phyloP scores from a whole-genome alignment of 2,329 filamentous ascomycete genomes.

The Penicillium sclerotigenum region DNA sequence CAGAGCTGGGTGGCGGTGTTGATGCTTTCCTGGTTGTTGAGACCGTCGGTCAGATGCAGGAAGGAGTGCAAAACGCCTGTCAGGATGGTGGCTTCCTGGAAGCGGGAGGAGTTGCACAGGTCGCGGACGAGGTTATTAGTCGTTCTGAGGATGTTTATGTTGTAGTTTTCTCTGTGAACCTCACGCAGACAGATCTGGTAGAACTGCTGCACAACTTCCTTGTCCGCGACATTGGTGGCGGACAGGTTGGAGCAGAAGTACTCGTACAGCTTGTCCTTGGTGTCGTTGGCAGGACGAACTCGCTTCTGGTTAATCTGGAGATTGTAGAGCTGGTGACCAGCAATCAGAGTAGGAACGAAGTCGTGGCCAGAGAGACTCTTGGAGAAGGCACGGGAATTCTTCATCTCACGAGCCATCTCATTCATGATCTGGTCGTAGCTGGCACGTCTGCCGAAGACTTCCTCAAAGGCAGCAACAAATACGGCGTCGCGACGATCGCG shows the following conservation, averaged over 20 bases:
- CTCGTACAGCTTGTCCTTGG: slow-evolving; percentile 35
- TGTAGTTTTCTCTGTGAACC: slow-evolving; percentile 29
- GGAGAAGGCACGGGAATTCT: slow-evolving; percentile 42
- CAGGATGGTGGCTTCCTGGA: slow-evolving; percentile 36
- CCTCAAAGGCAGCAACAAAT: slow-evolving; percentile 48
- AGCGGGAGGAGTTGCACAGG: slow-evolving; percentile 29
- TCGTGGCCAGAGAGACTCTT: slow-evolving; percentile 34
- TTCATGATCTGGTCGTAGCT: slow-evolving; percentile 43
- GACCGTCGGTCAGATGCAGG: slow-evolving; percentile 34
- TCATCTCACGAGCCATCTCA: slow-evolving; percentile 44
- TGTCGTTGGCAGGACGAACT: slow-evolving; percentile 26
- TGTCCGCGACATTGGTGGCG: slow-evolving; percentile 24
- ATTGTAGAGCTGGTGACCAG: slow-evolving; percentile 30
- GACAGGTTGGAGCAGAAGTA: slow-evolving; percentile 38
- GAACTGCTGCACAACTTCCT: slow-evolving; percentile 32
- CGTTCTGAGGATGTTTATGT: slow-evolving; percentile 30
- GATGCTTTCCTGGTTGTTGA: slow-evolving; percentile 33
- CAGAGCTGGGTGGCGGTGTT: slow-evolving; percentile 38
- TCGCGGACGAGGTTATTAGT: slow-evolving; percentile 29
- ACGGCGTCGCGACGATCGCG: slow-evolving; percentile 41
- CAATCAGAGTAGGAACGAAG: slow-evolving; percentile 32
- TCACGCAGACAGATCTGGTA: slow-evolving; percentile 35
- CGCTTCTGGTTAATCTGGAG: slow-evolving; percentile 35
- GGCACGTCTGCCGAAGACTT: slow-evolving; percentile 38
- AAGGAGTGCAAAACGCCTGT: slow-evolving; percentile 36